Evolutionary conservation across 2,329 filamentous ascomycete genomes (phyloP), one percentile per base, ranked within the genome.

Genomic region (Pseudogymnoascus sp.): DNA sequence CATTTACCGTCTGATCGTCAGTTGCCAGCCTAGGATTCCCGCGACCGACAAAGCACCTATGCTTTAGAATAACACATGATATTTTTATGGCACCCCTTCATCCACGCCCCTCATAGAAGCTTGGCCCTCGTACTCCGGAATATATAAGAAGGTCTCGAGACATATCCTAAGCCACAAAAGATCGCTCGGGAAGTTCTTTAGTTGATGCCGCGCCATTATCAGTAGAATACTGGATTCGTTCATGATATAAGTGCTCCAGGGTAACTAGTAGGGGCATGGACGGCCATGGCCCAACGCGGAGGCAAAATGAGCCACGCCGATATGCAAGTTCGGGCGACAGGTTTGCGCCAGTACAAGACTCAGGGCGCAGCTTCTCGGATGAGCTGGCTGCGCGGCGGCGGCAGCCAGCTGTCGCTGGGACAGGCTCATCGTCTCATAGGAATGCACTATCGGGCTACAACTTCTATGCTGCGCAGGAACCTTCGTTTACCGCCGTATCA

Each of bases 221-320:
- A 33, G 28, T 57, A 3, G 17, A 33, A 33, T 33, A 57, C 17
- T 57, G 17, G 9, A 28, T 21, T 15, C 28, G 13, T 57, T 57
- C 28, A 57, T 57, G 50, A 57, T 33, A 57, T 33, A 57, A 19
- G 26, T 33, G n/a, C n/a, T 33, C 5, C 1, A 57, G n/a, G 28
- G 26, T 15, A 57, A 57, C n/a, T 57, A 57, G 28, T 57, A 57
- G 50, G 50, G 50, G 50, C 50, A 57, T 57, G 50, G 50, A 57
- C 6, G 50, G 50, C 50, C 50, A 57, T 57, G 50, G 50, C 50
- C 50, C 50, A 57, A 57, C 50, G n/a, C 50, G 28, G 50, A 57
- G 50, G 50, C 50, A 57, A 33, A 33, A 57, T 5, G 50, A 57
- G 50, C 50, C 50, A 33, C 50, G 50, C 50, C 50, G 33, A 21